These are phyloP conservation scores for Roridomyces roridus DNA, from an alignment of 768 basidiomycete species.

Conservation along the genomic window DNA sequence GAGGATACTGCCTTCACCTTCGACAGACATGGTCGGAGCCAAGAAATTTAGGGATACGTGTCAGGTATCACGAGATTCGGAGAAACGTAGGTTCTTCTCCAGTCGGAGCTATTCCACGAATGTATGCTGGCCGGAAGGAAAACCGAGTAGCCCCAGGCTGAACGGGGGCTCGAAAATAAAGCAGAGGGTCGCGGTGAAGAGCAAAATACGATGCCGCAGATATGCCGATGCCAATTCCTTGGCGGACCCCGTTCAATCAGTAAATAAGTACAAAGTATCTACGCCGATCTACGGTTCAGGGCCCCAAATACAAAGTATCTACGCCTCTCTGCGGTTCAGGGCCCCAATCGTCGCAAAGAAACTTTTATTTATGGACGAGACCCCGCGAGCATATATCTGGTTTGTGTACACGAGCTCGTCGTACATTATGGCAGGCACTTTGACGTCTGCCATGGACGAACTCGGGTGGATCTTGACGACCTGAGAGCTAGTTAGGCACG, in stretches of 20 bases:
- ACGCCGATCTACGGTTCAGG: slow-evolving; percentile 29
- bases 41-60: slow-evolving; percentile 2
- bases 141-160: background rate
- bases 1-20: slow-evolving; percentile 50
- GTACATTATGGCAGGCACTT: slow-evolving; percentile 87
- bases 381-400: slow-evolving; percentile 90
- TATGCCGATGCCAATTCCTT: too few species aligned
- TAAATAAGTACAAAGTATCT: too few species aligned
- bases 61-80: slow-evolving; percentile 20
- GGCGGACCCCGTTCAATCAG: too few species aligned
- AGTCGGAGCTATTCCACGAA: too few species aligned
- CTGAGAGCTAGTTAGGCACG: slow-evolving; percentile 33
- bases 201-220: too few species aligned
- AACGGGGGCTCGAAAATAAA: background rate
- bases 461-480: slow-evolving; percentile 91
- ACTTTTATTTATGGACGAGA: slow-evolving; percentile 76
- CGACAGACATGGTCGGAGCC: slow-evolving; percentile 18
- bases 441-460: slow-evolving; percentile 81
- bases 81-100: background rate
- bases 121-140: background rate
- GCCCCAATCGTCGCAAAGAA: slow-evolving; percentile 46
- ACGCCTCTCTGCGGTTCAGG: slow-evolving; percentile 39
- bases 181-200: background rate
- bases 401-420: slow-evolving; percentile 89
- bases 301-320: slow-evolving; percentile 33